Evolutionary conservation across 1,284 basidiomycete genomes (phyloP), one percentile per base, ranked within the genome.

Genomic region (Psilocybe mexicana): DNA sequence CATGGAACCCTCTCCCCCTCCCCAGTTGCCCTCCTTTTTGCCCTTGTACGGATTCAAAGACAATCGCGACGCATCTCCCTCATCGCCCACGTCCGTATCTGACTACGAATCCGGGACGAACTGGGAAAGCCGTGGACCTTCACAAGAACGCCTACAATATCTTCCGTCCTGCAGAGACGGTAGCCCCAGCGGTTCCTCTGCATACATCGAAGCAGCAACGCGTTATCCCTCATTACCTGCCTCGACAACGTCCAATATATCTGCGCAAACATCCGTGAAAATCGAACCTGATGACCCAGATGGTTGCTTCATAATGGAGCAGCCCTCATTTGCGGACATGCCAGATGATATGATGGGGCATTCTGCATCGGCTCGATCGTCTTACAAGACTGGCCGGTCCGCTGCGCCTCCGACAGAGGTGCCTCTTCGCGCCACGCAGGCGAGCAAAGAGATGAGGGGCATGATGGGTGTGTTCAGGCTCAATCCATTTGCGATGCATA

Each of bases 391-490:
- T 11, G 55, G 63, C 35, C 75, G 76, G 58, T 70, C 74, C 0
- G 71, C 77, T 44, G 79, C 79, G 2, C 80, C 81, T 0, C 83
- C 85, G 33, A 81, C 83, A 43, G 84, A 87, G 67, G 87, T 89
- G 0, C 88, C 88, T 4, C 79, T 90, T 7, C 86, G 88, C 48
- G 88, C 88, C 11, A 88, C 85, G 0, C 83, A 88, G 63, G 88
- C 87, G 1, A 78, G 79, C 60, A 76, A 79, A 47, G 78, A 79
- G 43, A 89, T 89, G 88, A 81, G 83, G 52, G 74, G 76, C 52
- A 83, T 90, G 82, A 91, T 91, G 88, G 80, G 81, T 55, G 83
- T 86, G 11, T 89, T 91, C 69, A 80, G 89, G 8, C 79, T 91
- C 62, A 86, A 91, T 67, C 88, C 87, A 0, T 91, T 91, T 64